These are phyloP conservation scores for Fallopia convolvulus DNA, from an alignment of 148 eudicot species.

Conservation along the genomic window DNA sequence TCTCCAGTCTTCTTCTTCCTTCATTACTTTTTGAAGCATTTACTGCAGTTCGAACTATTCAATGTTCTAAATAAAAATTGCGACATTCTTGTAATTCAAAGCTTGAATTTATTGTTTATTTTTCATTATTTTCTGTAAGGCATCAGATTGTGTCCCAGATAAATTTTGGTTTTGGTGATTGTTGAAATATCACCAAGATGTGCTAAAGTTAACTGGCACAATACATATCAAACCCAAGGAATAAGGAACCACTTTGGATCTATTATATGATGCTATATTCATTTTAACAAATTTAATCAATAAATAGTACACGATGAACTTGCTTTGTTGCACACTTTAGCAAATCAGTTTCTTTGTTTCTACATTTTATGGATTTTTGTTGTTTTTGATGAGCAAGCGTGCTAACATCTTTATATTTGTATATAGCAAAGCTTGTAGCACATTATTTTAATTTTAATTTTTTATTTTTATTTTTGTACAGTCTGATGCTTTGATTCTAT, in stretches of 20 bases:
- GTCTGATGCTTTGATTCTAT: background rate
- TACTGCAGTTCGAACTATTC: background rate
- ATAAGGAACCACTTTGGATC: slow-evolving; percentile 46
- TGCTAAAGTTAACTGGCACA: slow-evolving; percentile 50
- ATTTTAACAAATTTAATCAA: background rate
- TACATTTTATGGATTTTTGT: background rate
- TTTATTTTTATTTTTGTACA: background rate
- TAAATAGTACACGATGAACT: too few relatives aligned
- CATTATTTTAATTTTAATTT: background rate
- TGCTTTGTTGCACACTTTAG: too few relatives aligned
- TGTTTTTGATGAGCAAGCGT: background rate
- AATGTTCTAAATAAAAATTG: background rate
- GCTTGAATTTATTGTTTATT: background rate
- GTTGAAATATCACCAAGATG: slow-evolving; percentile 10
- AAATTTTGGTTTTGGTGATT: slow-evolving; percentile 36
- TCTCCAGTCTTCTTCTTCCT: background rate
- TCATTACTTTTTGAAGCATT: background rate
- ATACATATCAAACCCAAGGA: slow-evolving; percentile 47
- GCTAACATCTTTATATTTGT: background rate
- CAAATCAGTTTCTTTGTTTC: background rate
- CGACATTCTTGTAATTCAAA: background rate
- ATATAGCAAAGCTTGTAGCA: background rate
- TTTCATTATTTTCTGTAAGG: slow-evolving; percentile 10
- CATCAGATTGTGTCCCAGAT: slow-evolving; percentile 19
- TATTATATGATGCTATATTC: slow-evolving; percentile 50